A percentile compares a stretch with the other conserved stretches of the same genome.
Conservation (phyloP, 139 green algal genomes). For the Helicosporidium sp. region DNA sequence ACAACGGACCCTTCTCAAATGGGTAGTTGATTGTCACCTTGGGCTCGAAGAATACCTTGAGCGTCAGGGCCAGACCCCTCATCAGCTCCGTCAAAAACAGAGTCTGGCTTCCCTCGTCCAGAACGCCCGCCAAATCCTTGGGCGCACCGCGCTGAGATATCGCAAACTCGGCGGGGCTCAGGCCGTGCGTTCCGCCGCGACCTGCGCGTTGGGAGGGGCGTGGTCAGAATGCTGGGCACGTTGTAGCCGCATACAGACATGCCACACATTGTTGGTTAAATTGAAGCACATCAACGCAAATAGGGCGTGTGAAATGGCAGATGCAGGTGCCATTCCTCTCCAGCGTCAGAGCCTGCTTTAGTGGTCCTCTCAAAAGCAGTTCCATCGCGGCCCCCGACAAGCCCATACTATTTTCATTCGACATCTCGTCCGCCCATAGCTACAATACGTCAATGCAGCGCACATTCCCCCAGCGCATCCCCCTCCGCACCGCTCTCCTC, state of each 20-base stretch:
- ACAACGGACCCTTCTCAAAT: conserved; percentile 94
- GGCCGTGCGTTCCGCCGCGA: conserved; percentile 2
- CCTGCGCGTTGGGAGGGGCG: background rate
- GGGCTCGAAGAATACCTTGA: conserved; percentile 91
- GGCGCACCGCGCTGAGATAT: conserved; percentile 16
- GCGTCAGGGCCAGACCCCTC: conserved; percentile 67
- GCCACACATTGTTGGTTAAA: background rate
- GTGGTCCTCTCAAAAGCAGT: too few species aligned
- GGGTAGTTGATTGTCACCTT: conserved; percentile 99
- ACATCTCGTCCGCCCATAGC: too few species aligned
- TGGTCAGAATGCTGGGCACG: background rate
- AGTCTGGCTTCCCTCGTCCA: conserved; percentile 78
- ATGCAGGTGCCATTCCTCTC: background rate
- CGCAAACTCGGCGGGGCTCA: conserved; percentile 10
- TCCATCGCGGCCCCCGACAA: too few species aligned
- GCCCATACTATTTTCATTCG: too few species aligned
- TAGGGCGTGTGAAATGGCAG: background rate
- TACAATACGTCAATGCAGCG: too few species aligned
- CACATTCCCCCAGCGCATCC: too few species aligned
- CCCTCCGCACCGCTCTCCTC: conserved; percentile 1
- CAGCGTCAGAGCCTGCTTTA: background rate
- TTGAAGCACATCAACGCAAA: background rate
- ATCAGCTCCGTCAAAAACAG: conserved; percentile 93
- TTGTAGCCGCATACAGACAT: background rate
- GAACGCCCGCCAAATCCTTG: conserved; percentile 34